These are phyloP conservation scores for Yamadazyma mexicana DNA, from an alignment of 1,139 yeast genomes.

Conservation along the genomic window DNA sequence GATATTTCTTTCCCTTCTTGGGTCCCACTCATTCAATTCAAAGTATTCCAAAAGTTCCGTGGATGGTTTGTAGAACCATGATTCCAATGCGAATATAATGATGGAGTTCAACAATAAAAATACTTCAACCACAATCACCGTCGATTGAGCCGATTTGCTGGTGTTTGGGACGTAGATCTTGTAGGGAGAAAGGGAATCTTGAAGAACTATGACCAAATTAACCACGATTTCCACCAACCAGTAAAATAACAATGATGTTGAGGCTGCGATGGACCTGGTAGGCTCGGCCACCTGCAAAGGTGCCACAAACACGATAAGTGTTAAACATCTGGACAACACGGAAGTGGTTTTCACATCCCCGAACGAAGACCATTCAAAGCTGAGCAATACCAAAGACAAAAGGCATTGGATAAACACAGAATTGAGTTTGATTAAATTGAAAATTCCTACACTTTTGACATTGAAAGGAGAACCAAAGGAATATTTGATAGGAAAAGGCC, in stretches of 20 bases:
- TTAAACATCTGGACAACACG: constrained; percentile 12
- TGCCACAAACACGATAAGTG: constrained; percentile 20
- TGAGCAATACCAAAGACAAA: constrained; percentile 16
- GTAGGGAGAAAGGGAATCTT: constrained; percentile 30
- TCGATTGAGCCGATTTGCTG: constrained; percentile 12
- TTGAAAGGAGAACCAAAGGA: constrained; percentile 30
- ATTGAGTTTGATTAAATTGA: constrained; percentile 24
- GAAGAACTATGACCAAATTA: constrained; percentile 22
- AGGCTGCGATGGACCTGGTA: constrained; percentile 27
- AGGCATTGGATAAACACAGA: constrained; percentile 24
- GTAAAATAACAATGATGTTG: constrained; percentile 28
- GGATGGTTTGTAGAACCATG: constrained; percentile 42
- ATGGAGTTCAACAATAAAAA: constrained; percentile 26
- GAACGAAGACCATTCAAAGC: constrained; percentile 14
- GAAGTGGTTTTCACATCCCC: constrained; percentile 11
- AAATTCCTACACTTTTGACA: constrained; percentile 27
- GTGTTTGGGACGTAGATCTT: constrained; percentile 24
- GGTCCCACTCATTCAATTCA: constrained; percentile 33
- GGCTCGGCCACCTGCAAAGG: constrained; percentile 37
- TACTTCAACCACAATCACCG: constrained; percentile 20
- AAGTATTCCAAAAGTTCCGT: constrained; percentile 41
- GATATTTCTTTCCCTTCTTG: constrained; percentile 23
- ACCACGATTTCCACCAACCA: constrained; percentile 27
- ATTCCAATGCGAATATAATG: constrained; percentile 38
- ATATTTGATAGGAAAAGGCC: constrained; percentile 28